phyloP scores from a whole-genome alignment of 176 grass and related monocot species.

The Avena insularis region DNA sequence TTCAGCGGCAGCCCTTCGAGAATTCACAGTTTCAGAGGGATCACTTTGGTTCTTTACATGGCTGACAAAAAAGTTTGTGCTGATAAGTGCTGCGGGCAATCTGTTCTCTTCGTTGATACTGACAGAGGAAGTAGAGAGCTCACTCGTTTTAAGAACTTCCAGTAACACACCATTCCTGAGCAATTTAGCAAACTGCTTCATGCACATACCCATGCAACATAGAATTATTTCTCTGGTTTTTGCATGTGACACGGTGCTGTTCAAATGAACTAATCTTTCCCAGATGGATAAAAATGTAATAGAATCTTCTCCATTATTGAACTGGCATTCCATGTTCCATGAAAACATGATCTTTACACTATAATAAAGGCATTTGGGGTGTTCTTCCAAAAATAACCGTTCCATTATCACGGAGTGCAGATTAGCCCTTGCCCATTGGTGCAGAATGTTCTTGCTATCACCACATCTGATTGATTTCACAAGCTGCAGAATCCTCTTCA shows the following conservation, averaged over 20 bases:
- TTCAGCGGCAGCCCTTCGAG: slow-evolving; percentile 75
- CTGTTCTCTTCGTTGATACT: slow-evolving; percentile 44
- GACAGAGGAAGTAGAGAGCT: slow-evolving; percentile 36
- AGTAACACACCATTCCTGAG: slow-evolving; percentile 46
- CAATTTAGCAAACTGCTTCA: slow-evolving; percentile 73
- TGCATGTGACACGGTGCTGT: slow-evolving; percentile 56
- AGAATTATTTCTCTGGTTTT: slow-evolving; percentile 85
- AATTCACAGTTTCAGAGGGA: slow-evolving; percentile 80
- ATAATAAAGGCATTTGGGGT: slow-evolving; percentile 91
- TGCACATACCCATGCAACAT: slow-evolving; percentile 90
- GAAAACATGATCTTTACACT: slow-evolving; percentile 83
- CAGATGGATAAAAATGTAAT: slow-evolving; percentile 66
- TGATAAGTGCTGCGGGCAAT: slow-evolving; percentile 49
- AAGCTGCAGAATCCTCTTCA: slow-evolving; percentile 85
- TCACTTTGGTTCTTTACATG: slow-evolving; percentile 73
- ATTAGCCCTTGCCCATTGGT: slow-evolving; percentile 70
- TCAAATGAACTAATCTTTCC: slow-evolving; percentile 86
- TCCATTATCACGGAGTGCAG: slow-evolving; percentile 66
- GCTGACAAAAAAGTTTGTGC: slow-evolving; percentile 62
- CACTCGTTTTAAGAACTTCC: slow-evolving; percentile 40
- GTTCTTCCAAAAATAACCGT: slow-evolving; percentile 70
- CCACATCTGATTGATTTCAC: slow-evolving; percentile 59
- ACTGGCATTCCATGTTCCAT: slow-evolving; percentile 65
- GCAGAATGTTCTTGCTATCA: slow-evolving; percentile 53
- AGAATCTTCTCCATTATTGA: slow-evolving; percentile 57